Evolutionary conservation across 2,329 filamentous ascomycete genomes (phyloP).

Genomic region (Corinectria fuckeliana): DNA sequence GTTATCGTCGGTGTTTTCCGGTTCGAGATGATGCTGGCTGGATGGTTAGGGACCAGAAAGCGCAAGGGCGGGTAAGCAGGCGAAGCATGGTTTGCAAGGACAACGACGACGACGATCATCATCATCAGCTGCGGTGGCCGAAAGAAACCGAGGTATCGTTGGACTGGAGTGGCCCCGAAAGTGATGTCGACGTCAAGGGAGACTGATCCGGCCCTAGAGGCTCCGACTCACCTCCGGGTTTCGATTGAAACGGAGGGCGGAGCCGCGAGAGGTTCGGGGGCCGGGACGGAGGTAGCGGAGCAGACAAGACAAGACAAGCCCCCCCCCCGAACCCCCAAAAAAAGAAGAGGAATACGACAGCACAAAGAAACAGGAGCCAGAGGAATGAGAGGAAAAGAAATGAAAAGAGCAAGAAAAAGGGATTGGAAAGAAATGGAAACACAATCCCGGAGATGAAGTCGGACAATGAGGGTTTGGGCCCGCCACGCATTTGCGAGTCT

Average conservation of each 20-base stretch:
- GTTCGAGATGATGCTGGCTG: not conserved
- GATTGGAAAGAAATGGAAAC: conserved; percentile 9
- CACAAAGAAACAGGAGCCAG: not conserved
- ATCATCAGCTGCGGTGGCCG: not conserved
- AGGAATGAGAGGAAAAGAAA: not conserved
- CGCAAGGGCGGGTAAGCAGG: not conserved
- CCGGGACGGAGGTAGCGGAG: conserved; percentile 29
- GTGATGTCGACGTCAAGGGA: not conserved
- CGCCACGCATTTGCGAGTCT: conserved; percentile 32
- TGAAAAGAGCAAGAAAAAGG: not conserved
- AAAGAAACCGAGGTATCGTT: not conserved
- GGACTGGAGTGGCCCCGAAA: not conserved
- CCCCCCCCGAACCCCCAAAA: not conserved
- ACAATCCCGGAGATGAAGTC: conserved; percentile 31
- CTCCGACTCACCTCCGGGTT: conserved; percentile 30
- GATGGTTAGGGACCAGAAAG: not conserved
- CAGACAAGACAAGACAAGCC: conserved; percentile 2
- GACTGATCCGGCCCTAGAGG: not conserved
- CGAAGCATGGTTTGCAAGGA: not conserved
- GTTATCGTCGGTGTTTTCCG: not conserved
- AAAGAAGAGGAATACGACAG: not conserved
- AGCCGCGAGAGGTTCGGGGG: conserved; percentile 33
- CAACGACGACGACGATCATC: not conserved
- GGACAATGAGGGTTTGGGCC: conserved; percentile 30
- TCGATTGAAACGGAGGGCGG: conserved; percentile 34